These are phyloP conservation scores for Eutrema yunnanense DNA, from an alignment of 345 rosid genomes.

Conservation along the genomic window DNA sequence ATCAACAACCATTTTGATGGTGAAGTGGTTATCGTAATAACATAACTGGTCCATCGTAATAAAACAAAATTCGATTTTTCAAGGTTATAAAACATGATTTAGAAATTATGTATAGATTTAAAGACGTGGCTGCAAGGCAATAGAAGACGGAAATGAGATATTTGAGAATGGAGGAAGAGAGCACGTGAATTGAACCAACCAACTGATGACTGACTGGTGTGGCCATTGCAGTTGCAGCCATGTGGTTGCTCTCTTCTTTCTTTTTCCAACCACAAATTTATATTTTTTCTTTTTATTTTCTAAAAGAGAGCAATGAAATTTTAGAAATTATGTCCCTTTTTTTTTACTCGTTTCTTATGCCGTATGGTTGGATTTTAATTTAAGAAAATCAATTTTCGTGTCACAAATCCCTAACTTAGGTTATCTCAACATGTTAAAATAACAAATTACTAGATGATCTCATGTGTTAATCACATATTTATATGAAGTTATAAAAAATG, in stretches of 20 bases:
- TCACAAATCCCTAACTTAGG: background rate
- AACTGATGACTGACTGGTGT: conserved; percentile 22
- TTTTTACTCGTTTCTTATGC: background rate
- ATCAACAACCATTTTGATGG: background rate
- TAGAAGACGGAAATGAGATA: background rate
- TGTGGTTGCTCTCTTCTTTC: conserved; percentile 15
- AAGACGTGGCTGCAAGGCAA: background rate
- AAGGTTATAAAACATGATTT: background rate
- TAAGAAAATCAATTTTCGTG: background rate
- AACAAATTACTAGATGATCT: background rate
- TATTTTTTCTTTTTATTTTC: background rate
- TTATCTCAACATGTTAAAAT: background rate
- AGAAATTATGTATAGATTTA: background rate
- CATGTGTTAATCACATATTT: background rate
- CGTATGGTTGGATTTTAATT: background rate
- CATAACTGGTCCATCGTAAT: conserved; percentile 7
- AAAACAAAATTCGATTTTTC: conserved; percentile 8
- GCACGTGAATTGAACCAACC: conserved; percentile 30
- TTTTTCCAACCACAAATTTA: conserved; percentile 2
- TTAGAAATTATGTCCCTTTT: no score
- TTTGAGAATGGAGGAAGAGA: background rate
- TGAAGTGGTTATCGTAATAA: conserved; percentile 3
- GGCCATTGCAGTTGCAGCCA: conserved; percentile 17
- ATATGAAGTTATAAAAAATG: background rate
- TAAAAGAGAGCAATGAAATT: background rate